Base-by-base conservation (phyloP, 768 basidiomycete species). In the Lactarius hengduanensis region DNA sequence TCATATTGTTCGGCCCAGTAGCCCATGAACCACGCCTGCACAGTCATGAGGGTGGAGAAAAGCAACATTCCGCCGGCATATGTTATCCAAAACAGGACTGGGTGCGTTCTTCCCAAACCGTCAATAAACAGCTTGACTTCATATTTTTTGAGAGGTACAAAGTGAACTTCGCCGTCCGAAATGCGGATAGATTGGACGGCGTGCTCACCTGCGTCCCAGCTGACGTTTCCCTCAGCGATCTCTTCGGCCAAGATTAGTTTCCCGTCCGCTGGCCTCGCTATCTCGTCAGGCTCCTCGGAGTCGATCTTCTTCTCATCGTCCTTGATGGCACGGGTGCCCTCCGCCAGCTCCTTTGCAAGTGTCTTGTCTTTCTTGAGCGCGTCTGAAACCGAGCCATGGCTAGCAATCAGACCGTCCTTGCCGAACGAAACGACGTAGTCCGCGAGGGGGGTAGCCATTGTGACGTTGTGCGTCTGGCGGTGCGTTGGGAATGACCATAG, bases 171-270 rank as follows among this genome's bases (percentile, higher is more conserved):
- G 41, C 54, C 22, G 18, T 10, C 30, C 32, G 38, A 47, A 40
- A 38, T 26, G 20, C 13, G 1, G 22, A 10, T 26, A 32, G 5
- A n/a, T 41, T 20, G 40, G 30, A 45, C 26, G 53, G 50, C 9
- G 74, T 76, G 74, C 78, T 69, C 64, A 76, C 78, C 71, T 26
- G 81, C 77, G 4, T 71, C 69, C 78, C 82, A 84, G 56, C 83
- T 82, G 32, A 89, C 81, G 64, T 83, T 83, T 0, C 88, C 87
- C 61, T 81, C 79, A 7, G 78, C 80, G 54, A 88, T 79, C 72
- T 90, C 89, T 72, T 90, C 89, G 0, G 81, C 82, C 8, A 86
- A 75, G 58, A 89, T 81, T 20, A 90, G 78, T 71, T 88, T 87
- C 3, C 86, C 86, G 55, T 80, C 80, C 20, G 66, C 61, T 59